Evolutionary conservation across 2,329 filamentous ascomycete species (phyloP), one percentile per base, ranked within the genome.

Genomic region (Scytalidium sp.): DNA sequence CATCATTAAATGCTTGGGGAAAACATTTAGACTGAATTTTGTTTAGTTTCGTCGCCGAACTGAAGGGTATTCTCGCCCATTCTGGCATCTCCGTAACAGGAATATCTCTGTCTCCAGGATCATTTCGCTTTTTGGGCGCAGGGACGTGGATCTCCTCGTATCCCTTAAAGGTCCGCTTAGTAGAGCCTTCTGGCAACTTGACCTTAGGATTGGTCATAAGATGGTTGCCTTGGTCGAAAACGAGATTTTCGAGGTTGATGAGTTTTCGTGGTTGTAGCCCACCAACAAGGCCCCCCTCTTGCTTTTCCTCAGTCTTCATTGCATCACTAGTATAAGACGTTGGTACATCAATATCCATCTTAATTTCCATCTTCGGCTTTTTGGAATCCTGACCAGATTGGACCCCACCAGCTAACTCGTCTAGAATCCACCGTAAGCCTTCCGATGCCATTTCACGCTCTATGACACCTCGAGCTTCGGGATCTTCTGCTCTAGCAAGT

Each of bases 151-250:
- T 97, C 65, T 99, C 94, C 69, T 99, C 94, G 60, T 97, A 99
- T 27, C 94, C 94, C 70, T 99, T 99, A 73, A 97, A 97, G 0
- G 89, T 90, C 43, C 91, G 83, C 69, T 97, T 97, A 0, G 90
- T 97, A 2, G 94, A 96, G 10, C 94, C 94, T 66, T 96, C 90
- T 0, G 94, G 94, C 19, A 99, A 78, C 55, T 88, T 87, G 43
- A 99, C 94, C 65, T 91, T 97, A 6, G 91, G 88, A 62, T 99
- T 99, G n/a, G 94, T 97, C 93, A 97, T 99, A 41, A 99, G 79
- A 74, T 99, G 94, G 63, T 97, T 99, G 47, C 94, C 94, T 70
- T 97, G 93, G 60, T 97, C 94, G 65, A 99, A 99, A 36, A 97
- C 81, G 27, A 99, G 81, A 62, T 97, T 97, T 50, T 99, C 93